A percentile compares a stretch with the other conserved stretches of the same genome.
Conservation (phyloP, 352 stramenopile genomes). For the Phytopythium montanum region DNA sequence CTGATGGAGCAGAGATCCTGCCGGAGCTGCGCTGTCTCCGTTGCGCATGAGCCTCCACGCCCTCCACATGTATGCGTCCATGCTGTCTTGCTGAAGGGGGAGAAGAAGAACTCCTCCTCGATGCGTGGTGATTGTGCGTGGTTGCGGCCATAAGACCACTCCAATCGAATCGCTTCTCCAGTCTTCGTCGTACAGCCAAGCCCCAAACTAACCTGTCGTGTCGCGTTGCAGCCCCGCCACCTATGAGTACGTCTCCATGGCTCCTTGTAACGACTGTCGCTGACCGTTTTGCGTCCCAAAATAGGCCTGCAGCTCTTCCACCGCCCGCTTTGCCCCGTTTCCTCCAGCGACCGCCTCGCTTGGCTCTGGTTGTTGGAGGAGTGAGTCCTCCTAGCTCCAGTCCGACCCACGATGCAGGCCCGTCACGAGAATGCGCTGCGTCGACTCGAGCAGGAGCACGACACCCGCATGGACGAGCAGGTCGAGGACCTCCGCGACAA, state of each 20-base stretch:
- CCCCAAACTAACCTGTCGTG: too few relatives aligned
- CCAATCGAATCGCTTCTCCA: not conserved
- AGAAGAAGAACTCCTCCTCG: not conserved
- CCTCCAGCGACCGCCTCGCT: not conserved
- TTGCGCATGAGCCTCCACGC: slow-evolving; percentile 28
- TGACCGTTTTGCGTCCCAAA: not conserved
- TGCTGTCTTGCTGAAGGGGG: not conserved
- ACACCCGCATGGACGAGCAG: slow-evolving; percentile 81
- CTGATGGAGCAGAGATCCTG: slow-evolving; percentile 33
- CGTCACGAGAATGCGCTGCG: slow-evolving; percentile 70
- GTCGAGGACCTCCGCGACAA: slow-evolving; percentile 81
- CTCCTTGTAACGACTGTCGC: not conserved
- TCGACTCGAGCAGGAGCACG: slow-evolving; percentile 78
- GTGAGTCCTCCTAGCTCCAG: too few relatives aligned
- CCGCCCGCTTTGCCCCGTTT: not conserved
- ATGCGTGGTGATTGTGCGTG: not conserved
- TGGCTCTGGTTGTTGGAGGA: too few relatives aligned
- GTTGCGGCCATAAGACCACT: not conserved
- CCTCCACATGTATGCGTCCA: slow-evolving; percentile 2
- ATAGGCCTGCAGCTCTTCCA: not conserved
- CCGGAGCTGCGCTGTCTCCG: slow-evolving; percentile 40
- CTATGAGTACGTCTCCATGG: not conserved
- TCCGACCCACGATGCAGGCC: slow-evolving; percentile 31
- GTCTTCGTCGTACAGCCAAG: not conserved
- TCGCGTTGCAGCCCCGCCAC: too few relatives aligned